Evolutionary conservation across 106 monocot species (phyloP).

Genomic region (Dioscorea zingiberensis): DNA sequence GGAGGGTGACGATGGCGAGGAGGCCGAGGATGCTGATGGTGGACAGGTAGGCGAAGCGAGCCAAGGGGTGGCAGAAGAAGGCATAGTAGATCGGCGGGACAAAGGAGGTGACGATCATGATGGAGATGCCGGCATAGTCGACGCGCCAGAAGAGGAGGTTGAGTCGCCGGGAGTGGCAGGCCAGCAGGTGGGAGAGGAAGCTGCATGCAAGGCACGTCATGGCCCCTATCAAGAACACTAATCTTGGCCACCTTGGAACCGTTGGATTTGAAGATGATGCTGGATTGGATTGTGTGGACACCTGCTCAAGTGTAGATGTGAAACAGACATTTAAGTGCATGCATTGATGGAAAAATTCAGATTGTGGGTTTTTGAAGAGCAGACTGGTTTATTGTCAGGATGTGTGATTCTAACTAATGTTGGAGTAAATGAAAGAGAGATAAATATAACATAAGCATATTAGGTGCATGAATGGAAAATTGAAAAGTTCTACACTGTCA

Average conservation of each 20-base stretch:
- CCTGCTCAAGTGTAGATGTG: not conserved
- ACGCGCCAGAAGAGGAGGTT: slow-evolving; percentile 84
- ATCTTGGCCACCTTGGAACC: slow-evolving; percentile 70
- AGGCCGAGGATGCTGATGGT: slow-evolving; percentile 53
- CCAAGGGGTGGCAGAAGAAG: slow-evolving; percentile 64
- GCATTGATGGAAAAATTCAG: no score
- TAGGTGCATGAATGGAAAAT: no score
- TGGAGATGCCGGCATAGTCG: slow-evolving; percentile 81
- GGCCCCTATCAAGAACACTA: slow-evolving; percentile 70
- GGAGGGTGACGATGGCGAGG: slow-evolving; percentile 35
- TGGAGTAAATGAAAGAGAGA: no score
- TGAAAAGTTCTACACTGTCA: no score
- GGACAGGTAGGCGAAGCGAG: slow-evolving; percentile 61
- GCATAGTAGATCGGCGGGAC: slow-evolving; percentile 87
- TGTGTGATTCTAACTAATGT: no score
- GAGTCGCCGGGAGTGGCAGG: slow-evolving; percentile 80
- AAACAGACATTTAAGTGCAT: no score
- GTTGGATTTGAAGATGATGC: not conserved
- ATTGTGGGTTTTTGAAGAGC: not conserved
- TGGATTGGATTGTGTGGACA: not conserved
- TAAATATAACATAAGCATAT: no score
- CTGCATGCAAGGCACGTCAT: slow-evolving; percentile 77
- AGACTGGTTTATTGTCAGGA: no score
- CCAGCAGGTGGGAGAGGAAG: slow-evolving; percentile 69
- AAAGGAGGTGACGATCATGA: slow-evolving; percentile 92